These are phyloP conservation scores for Venturia carpophila DNA, from an alignment of 2,329 filamentous ascomycete species.

Conservation along the genomic window DNA sequence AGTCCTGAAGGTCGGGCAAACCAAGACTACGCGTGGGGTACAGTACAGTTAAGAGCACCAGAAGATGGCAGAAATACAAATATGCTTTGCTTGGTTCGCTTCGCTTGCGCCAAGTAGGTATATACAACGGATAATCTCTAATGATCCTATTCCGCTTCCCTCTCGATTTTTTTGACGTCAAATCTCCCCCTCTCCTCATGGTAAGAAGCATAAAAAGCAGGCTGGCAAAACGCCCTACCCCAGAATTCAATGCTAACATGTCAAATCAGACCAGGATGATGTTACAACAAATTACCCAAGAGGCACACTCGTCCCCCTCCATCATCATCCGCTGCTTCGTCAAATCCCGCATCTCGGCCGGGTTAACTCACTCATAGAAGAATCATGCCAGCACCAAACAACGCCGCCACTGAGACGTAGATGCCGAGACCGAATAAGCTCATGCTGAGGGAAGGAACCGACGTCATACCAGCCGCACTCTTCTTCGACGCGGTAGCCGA, in stretches of 20 bases:
- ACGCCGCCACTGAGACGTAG: constrained; percentile 43
- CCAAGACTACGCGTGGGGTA: too few species aligned
- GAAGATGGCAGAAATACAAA: too few species aligned
- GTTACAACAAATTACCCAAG: constrained; percentile 10
- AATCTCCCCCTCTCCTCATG: too few species aligned
- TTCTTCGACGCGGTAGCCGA: constrained; percentile 21
- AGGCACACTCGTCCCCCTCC: too few species aligned
- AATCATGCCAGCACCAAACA: constrained; percentile 48
- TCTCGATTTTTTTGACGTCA: too few species aligned
- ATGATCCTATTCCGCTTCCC: too few species aligned
- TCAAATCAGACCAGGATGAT: neutral
- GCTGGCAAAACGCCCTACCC: neutral
- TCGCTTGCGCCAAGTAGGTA: too few species aligned
- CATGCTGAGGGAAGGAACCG: constrained; percentile 39
- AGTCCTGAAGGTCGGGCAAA: too few species aligned
- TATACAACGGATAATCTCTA: too few species aligned
- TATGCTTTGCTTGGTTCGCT: too few species aligned
- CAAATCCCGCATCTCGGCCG: neutral
- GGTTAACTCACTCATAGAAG: constrained; percentile 40
- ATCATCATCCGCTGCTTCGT: neutral
- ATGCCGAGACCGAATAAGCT: constrained; percentile 41
- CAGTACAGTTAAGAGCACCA: too few species aligned
- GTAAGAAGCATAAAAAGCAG: too few species aligned
- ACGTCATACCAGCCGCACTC: constrained; percentile 36
- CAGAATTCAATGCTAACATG: neutral